A percentile compares a stretch with the other conserved stretches of the same genome.
These are phyloP conservation scores for Huntiella decipiens DNA, from an alignment of 2,329 filamentous ascomycete species.

Conservation along the genomic window DNA sequence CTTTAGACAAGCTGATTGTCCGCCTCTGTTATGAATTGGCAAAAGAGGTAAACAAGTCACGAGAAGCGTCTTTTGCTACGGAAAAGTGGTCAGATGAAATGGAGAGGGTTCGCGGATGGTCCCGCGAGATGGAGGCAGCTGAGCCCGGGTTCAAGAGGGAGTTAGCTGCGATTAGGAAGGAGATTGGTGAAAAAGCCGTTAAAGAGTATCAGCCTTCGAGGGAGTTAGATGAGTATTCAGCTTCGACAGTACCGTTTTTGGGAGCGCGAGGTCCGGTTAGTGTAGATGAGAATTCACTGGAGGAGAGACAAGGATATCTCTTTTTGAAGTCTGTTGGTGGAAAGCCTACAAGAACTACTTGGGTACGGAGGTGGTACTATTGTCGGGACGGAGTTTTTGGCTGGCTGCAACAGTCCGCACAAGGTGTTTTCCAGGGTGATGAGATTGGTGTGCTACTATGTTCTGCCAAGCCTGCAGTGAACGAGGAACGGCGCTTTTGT, in stretches of 20 bases:
- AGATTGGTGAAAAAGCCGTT: slow-evolving; percentile 64
- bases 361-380: slow-evolving; percentile 89
- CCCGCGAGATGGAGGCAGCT: slow-evolving; percentile 80
- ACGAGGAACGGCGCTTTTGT: slow-evolving; percentile 87
- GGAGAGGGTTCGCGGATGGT: slow-evolving; percentile 83
- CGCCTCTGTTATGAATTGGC: slow-evolving; percentile 71
- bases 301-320: slow-evolving; percentile 89
- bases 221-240: slow-evolving; percentile 81
- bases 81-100: slow-evolving; percentile 59
- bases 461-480: slow-evolving; percentile 74
- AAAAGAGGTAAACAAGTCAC: slow-evolving; percentile 59
- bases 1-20: slow-evolving; percentile 72
- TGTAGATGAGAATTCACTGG: slow-evolving; percentile 25
- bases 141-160: slow-evolving; percentile 70
- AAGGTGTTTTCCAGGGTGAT: slow-evolving; percentile 87
- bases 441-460: slow-evolving; percentile 90
- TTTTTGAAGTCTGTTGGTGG: slow-evolving; percentile 65
- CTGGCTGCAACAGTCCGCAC: slow-evolving; percentile 66
- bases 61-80: slow-evolving; percentile 46
- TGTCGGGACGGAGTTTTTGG: slow-evolving; percentile 92
- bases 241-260: slow-evolving; percentile 76
- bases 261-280: slow-evolving; percentile 49
- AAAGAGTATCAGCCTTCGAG: slow-evolving; percentile 58
- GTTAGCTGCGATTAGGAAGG: slow-evolving; percentile 56
- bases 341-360: slow-evolving; percentile 76